Percentiles rank a stretch among this genome's conserved stretches.
These are phyloP conservation scores for Xylaria acuta DNA, from an alignment of 495 filamentous ascomycete species.

Conservation along the genomic window DNA sequence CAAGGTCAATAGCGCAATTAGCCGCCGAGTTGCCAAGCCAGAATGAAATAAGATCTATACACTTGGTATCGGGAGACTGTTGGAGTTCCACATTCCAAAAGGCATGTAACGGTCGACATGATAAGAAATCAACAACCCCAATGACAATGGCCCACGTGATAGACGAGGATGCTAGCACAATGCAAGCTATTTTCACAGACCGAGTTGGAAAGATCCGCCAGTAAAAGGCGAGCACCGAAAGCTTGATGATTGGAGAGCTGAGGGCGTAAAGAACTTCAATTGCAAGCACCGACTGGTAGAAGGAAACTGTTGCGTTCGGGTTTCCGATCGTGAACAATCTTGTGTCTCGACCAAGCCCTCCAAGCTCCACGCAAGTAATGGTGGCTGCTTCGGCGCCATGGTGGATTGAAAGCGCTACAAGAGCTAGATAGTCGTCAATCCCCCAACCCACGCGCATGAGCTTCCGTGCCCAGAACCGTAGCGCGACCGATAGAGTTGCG, in stretches of 20 bases:
- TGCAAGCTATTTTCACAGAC: not conserved
- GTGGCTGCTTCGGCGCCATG: not conserved
- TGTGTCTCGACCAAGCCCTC: not conserved
- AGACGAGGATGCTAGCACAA: not conserved
- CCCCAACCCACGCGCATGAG: not conserved
- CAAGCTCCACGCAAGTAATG: not conserved
- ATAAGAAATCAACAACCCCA: slow-evolving; percentile 8
- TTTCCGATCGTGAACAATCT: not conserved
- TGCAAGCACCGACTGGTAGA: slow-evolving; percentile 9
- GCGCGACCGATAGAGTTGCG: not conserved
- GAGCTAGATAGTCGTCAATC: not conserved
- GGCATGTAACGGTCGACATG: slow-evolving; percentile 17
- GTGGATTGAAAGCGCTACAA: not conserved
- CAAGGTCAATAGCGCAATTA: slow-evolving; percentile 20
- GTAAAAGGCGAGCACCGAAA: slow-evolving; percentile 27
- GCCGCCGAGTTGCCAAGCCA: slow-evolving; percentile 20
- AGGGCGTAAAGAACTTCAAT: slow-evolving; percentile 17
- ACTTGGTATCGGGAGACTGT: not conserved
- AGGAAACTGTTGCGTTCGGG: not conserved
- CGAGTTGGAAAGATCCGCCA: slow-evolving; percentile 27
- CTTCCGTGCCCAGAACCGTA: not conserved
- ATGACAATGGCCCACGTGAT: slow-evolving; percentile 11
- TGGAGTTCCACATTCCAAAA: slow-evolving; percentile 23
- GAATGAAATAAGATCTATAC: slow-evolving; percentile 3
- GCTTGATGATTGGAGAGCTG: slow-evolving; percentile 17